These are phyloP conservation scores for Rhododendron henanense DNA, from an alignment of 148 eudicot genomes.

Conservation along the genomic window DNA sequence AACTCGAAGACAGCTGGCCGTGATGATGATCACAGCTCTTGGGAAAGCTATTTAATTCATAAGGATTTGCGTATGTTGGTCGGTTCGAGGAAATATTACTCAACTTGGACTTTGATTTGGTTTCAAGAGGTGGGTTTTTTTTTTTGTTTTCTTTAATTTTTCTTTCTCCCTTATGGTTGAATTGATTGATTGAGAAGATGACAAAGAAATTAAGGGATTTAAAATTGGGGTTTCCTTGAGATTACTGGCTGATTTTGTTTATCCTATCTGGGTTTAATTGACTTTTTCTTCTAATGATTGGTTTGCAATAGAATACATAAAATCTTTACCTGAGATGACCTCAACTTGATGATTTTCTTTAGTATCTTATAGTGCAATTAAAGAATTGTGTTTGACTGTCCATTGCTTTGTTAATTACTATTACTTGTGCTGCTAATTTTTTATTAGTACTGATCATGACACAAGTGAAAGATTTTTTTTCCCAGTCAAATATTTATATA, in stretches of 20 bases:
- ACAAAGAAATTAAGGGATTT: conserved; percentile 1
- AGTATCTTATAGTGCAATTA: conserved; percentile 36
- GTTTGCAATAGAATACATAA: conserved; percentile 22
- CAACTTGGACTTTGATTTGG: conserved; percentile 21
- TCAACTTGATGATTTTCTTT: conserved; percentile 29
- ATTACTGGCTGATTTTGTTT: conserved; percentile 35
- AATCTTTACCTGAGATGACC: conserved; percentile 33
- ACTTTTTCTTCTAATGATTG: conserved; percentile 40
- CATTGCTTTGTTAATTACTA: conserved; percentile 28
- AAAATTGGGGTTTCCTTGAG: conserved; percentile 11
- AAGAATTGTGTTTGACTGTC: conserved; percentile 52
- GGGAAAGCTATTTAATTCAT: conserved; percentile 24
- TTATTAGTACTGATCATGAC: conserved; percentile 46
- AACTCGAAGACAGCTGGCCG: conserved; percentile 22
- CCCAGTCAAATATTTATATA: background rate
- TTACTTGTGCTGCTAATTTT: conserved; percentile 26
- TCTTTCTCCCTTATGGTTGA: background rate
- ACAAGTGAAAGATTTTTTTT: conserved; percentile 22
- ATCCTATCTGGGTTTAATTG: conserved; percentile 47
- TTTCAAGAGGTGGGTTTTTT: conserved; percentile 29
- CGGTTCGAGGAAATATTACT: conserved; percentile 27
- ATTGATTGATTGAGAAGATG: conserved; percentile 8
- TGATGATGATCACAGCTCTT: conserved; percentile 23
- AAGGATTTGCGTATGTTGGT: conserved; percentile 35
- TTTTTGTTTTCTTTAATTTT: background rate